Evolutionary conservation across 2,329 filamentous ascomycete species (phyloP).

Genomic region (Talaromyces atroroseus): DNA sequence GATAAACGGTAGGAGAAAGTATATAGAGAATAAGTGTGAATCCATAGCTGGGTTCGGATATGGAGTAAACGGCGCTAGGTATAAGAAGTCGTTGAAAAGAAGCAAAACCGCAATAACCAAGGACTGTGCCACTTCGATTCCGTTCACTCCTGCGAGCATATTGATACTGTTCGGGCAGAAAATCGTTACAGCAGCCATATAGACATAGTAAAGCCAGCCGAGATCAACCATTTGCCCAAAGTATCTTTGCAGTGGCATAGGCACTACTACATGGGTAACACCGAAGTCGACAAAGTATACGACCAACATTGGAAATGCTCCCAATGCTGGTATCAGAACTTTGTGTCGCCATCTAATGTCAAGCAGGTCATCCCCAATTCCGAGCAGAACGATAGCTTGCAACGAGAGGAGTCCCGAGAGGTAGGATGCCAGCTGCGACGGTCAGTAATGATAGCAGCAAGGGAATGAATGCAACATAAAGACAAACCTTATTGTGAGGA

Average conservation of each 20-base stretch:
- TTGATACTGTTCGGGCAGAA: conserved; percentile 99
- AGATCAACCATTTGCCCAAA: conserved; percentile 81
- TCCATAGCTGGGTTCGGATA: conserved; percentile 92
- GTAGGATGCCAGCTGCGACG: conserved; percentile 75
- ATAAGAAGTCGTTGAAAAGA: conserved; percentile 79
- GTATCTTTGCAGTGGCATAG: conserved; percentile 75
- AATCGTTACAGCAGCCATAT: conserved; percentile 94
- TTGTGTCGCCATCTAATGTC: conserved; percentile 99
- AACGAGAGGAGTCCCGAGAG: conserved; percentile 90
- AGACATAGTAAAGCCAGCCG: conserved; percentile 79
- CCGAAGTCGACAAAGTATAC: conserved; percentile 99
- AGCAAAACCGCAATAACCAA: conserved; percentile 82
- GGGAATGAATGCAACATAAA: neutral
- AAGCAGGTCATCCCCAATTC: conserved; percentile 92
- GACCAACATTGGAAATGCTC: conserved; percentile 85
- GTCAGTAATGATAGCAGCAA: neutral
- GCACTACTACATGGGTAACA: conserved; percentile 91
- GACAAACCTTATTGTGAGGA: conserved; percentile 77
- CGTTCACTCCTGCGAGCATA: conserved; percentile 98
- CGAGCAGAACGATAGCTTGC: conserved; percentile 83
- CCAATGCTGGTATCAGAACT: conserved; percentile 93
- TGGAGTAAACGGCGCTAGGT: conserved; percentile 66
- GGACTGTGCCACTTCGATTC: conserved; percentile 92
- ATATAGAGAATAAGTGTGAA: conserved; percentile 92
- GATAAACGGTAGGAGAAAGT: conserved; percentile 88